Evolutionary conservation across 306 rosid species (phyloP).

Genomic region (Clitoria ternatea): DNA sequence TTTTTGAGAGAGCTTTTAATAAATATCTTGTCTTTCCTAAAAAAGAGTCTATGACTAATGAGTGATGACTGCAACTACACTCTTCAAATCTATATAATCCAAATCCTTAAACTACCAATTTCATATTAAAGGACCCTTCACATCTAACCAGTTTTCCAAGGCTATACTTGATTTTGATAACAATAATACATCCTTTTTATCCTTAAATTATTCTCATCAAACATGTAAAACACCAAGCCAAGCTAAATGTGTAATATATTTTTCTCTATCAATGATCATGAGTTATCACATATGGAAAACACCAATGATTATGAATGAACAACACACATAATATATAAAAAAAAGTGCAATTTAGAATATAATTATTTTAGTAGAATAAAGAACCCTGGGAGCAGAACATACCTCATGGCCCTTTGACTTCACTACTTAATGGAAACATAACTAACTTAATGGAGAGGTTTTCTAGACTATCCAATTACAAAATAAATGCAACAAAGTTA

Average conservation of each 20-base stretch:
- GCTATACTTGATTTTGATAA: not conserved
- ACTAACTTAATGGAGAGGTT: conserved; percentile 3
- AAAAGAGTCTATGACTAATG: no score
- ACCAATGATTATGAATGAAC: conserved; percentile 5
- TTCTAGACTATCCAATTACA: not conserved
- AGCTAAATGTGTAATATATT: not conserved
- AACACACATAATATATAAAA: not conserved
- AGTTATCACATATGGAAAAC: not conserved
- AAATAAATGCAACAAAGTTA: conserved; percentile 16
- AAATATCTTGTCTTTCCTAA: no score
- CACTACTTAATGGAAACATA: conserved; percentile 41
- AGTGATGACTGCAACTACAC: not conserved
- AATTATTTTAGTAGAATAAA: not conserved
- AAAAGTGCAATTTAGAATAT: not conserved
- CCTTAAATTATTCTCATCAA: not conserved
- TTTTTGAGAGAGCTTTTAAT: no score
- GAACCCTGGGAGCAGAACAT: conserved; percentile 23
- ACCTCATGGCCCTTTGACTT: conserved; percentile 79
- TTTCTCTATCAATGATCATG: not conserved
- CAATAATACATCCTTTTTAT: not conserved
- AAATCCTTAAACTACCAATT: not conserved
- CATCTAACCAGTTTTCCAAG: not conserved
- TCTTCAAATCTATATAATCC: not conserved
- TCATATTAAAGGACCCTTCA: not conserved
- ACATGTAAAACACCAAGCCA: conserved; percentile 16